Conservation (phyloP, 176 grass and related monocot species). For the Oryza glaberrima region DNA sequence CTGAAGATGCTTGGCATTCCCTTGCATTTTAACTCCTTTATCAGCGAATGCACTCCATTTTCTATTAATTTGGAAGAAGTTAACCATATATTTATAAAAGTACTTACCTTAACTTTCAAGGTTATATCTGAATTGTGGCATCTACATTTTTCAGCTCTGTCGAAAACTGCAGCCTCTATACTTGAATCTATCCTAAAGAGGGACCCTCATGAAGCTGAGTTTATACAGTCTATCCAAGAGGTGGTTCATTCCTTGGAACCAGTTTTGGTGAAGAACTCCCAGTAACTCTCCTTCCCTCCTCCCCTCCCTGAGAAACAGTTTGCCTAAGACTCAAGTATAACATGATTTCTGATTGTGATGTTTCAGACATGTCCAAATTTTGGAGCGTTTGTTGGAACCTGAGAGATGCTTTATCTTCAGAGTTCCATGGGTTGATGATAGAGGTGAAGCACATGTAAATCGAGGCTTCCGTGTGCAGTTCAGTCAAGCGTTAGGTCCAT, state of each 20-base stretch:
- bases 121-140: conserved; percentile 38
- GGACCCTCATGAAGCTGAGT: conserved; percentile 95
- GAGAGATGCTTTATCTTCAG: conserved; percentile 92
- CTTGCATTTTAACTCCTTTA: neutral
- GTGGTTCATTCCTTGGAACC: conserved; percentile 96
- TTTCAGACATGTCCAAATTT: conserved; percentile 90
- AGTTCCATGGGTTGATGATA: conserved; percentile 98
- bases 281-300: conserved; percentile 52
- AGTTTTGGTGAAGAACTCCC: conserved; percentile 85
- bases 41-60: neutral
- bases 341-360: conserved; percentile 33
- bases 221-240: conserved; percentile 91
- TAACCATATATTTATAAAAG: neutral
- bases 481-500: conserved; percentile 92
- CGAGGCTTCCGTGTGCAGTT: conserved; percentile 95
- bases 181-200: conserved; percentile 89
- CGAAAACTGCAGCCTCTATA: conserved; percentile 89
- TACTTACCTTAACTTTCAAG: conserved; percentile 30
- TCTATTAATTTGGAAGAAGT: no score
- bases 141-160: conserved; percentile 79
- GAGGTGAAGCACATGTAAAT: conserved; percentile 87
- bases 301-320: neutral
- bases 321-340: conserved; percentile 37
- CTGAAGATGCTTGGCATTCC: neutral
- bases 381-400: conserved; percentile 95